Evolutionary conservation across 129 eudicot species (phyloP).

Genomic region (Sambucus nigra): DNA sequence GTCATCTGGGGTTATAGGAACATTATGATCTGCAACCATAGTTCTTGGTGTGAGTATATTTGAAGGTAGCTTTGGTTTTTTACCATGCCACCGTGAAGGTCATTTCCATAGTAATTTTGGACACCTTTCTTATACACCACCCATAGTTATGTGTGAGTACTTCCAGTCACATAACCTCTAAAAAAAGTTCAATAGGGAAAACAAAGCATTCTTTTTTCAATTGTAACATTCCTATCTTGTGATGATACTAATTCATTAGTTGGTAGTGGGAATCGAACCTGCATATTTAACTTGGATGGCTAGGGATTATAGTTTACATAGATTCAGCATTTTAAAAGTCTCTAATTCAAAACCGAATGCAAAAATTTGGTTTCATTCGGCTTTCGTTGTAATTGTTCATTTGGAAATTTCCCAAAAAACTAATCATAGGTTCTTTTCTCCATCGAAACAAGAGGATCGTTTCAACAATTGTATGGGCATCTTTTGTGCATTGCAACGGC

Average conservation of each 20-base stretch:
- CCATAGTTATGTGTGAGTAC: constrained; percentile 96
- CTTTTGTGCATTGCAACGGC: too few species aligned
- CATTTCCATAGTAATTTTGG: constrained; percentile 85
- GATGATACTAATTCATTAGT: constrained; percentile 69
- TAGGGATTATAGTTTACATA: too few species aligned
- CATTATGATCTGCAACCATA: constrained; percentile 94
- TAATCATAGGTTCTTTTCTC: too few species aligned
- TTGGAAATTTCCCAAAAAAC: too few species aligned
- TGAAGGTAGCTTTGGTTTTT: constrained; percentile 67
- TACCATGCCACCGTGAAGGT: constrained; percentile 78
- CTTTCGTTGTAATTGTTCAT: too few species aligned
- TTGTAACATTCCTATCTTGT: constrained; percentile 83
- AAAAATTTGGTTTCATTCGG: too few species aligned
- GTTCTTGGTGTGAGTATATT: constrained; percentile 93
- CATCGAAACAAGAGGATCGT: too few species aligned
- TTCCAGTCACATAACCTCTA: constrained; percentile 96
- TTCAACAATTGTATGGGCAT: too few species aligned
- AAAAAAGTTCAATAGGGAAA: constrained; percentile 94
- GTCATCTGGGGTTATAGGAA: constrained; percentile 92
- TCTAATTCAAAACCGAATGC: too few species aligned
- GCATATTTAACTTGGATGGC: too few species aligned
- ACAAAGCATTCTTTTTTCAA: constrained; percentile 88
- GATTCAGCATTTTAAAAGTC: too few species aligned
- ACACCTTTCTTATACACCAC: constrained; percentile 83
- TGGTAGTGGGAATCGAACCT: too few species aligned